A percentile compares a stretch with the other conserved stretches of the same genome.
These are phyloP conservation scores for Coprinellus aureogranulatus DNA, from an alignment of 768 basidiomycete species.

Conservation along the genomic window DNA sequence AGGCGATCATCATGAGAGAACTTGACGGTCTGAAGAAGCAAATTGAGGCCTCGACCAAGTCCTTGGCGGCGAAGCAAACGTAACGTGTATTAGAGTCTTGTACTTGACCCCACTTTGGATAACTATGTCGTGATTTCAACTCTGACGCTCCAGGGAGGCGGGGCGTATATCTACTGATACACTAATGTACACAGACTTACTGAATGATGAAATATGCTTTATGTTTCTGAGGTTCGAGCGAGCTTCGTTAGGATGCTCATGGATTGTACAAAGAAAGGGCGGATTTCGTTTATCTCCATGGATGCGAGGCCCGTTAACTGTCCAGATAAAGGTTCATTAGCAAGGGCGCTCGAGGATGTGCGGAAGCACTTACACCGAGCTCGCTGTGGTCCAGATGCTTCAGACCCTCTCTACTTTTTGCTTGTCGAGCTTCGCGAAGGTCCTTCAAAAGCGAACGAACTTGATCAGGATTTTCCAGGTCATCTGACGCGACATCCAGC, in stretches of 20 bases:
- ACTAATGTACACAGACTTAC: too few relatives aligned
- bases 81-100: background rate
- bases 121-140: background rate
- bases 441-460: slow-evolving; percentile 87
- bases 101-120: background rate
- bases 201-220: too few relatives aligned
- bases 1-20: slow-evolving; percentile 64
- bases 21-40: slow-evolving; percentile 53
- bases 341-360: background rate
- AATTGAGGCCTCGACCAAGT: slow-evolving; percentile 36
- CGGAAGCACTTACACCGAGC: slow-evolving; percentile 57
- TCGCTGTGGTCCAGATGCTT: slow-evolving; percentile 77
- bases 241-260: slow-evolving; percentile 74
- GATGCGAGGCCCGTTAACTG: slow-evolving; percentile 83
- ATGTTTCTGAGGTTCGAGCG: slow-evolving; percentile 6
- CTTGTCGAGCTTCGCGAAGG: slow-evolving; percentile 92
- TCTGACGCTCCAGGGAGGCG: too few relatives aligned
- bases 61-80: slow-evolving; percentile 28
- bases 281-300: slow-evolving; percentile 93
- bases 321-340: background rate
- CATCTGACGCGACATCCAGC: slow-evolving; percentile 90
- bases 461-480: slow-evolving; percentile 80
- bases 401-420: slow-evolving; percentile 87
- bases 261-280: slow-evolving; percentile 81
- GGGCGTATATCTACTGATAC: background rate